Conservation (phyloP, 306 rosid genomes). For the Vigna hirtella region DNA sequence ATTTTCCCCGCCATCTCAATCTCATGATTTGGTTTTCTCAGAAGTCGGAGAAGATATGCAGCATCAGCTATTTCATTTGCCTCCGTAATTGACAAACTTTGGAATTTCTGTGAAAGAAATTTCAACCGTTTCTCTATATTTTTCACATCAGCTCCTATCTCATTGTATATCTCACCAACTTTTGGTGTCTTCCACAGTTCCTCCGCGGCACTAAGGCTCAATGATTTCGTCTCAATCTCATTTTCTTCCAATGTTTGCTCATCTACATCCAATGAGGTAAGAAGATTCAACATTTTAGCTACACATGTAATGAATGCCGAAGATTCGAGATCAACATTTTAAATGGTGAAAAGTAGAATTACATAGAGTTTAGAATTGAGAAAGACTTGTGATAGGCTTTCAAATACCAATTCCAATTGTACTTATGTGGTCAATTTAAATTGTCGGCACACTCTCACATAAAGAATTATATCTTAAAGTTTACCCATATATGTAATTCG, state of each 20-base stretch:
- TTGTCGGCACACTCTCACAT: no score
- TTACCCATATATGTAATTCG: no score
- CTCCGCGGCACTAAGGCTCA: neutral
- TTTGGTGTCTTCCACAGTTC: neutral
- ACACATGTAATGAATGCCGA: no score
- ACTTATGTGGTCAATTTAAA: no score
- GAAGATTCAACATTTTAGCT: no score
- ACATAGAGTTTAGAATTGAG: no score
- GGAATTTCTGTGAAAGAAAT: neutral
- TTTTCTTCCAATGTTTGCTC: neutral
- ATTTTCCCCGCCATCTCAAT: conserved; percentile 31
- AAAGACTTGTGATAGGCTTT: no score
- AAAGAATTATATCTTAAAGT: no score
- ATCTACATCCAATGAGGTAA: neutral
- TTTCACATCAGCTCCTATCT: neutral
- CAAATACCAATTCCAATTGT: no score
- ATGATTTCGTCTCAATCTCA: conserved; percentile 1
- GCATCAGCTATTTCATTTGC: conserved; percentile 31
- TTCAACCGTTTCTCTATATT: neutral
- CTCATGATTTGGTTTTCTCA: neutral
- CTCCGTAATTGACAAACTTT: neutral
- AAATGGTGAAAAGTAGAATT: no score
- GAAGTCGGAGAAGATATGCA: neutral
- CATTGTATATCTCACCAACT: neutral
- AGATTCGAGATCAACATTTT: no score